These are phyloP conservation scores for Steccherinum ochraceum DNA, from an alignment of 768 basidiomycete species.

Conservation along the genomic window DNA sequence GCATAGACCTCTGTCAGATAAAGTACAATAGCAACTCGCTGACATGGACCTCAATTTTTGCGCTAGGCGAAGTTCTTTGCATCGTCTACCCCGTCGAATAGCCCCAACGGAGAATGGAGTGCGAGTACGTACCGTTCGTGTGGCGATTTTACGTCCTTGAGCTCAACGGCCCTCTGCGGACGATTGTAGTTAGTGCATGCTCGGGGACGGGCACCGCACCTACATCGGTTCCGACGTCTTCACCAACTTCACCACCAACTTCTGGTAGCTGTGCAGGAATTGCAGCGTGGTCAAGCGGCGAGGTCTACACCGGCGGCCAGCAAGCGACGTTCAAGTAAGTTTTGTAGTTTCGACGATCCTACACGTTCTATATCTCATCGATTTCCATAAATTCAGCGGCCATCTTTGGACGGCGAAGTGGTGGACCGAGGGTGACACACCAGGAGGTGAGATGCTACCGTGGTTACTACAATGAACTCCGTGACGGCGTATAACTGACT, in stretches of 20 bases:
- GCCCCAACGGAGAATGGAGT: constrained; percentile 55
- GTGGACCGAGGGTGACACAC: constrained; percentile 55
- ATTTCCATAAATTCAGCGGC: constrained; percentile 17
- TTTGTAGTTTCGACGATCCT: too few relatives aligned
- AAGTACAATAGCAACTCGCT: too few relatives aligned
- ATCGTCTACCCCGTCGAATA: constrained; percentile 36
- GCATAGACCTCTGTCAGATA: constrained; percentile 5
- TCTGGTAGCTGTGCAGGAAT: constrained; percentile 38
- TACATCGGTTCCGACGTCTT: constrained; percentile 13
- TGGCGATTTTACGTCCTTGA: constrained; percentile 1
- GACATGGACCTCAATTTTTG: too few relatives aligned
- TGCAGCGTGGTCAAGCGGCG: constrained; percentile 41
- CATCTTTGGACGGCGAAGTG: constrained; percentile 48
- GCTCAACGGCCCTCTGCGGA: neutral
- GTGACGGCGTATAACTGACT: constrained; percentile 2
- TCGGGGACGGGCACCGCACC: constrained; percentile 25
- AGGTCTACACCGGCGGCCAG: constrained; percentile 45
- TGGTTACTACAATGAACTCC: neutral
- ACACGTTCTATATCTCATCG: too few relatives aligned
- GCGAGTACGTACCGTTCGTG: constrained; percentile 38
- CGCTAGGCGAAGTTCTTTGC: constrained; percentile 60
- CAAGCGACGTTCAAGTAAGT: constrained; percentile 47
- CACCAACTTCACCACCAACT: constrained; percentile 12
- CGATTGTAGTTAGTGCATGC: constrained; percentile 46
- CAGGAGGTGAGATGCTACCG: constrained; percentile 27